These are phyloP conservation scores for Mycena epipterygia DNA, from an alignment of 768 basidiomycete genomes.

Conservation along the genomic window DNA sequence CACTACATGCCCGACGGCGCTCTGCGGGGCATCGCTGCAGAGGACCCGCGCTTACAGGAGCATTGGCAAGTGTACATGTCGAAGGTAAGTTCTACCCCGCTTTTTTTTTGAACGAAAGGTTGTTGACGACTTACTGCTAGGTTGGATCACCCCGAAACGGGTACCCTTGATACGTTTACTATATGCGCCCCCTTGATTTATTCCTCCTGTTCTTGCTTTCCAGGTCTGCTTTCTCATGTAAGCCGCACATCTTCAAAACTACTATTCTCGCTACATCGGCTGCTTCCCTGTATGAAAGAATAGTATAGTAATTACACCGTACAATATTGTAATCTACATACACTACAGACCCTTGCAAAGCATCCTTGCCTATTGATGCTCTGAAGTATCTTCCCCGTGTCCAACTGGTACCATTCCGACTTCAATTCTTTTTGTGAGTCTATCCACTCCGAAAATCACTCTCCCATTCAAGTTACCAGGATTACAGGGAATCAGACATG, in stretches of 20 bases:
- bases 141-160: constrained; percentile 60
- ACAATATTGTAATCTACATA: constrained; percentile 18
- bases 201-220: constrained; percentile 21
- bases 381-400: no score
- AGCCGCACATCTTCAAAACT: neutral
- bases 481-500: no score
- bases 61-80: constrained; percentile 81
- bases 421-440: no score
- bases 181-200: neutral
- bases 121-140: constrained; percentile 41
- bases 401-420: no score
- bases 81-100: constrained; percentile 55
- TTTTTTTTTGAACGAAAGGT: neutral
- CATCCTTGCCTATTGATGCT: no score
- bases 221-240: constrained; percentile 2
- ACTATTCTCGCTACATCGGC: neutral
- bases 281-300: constrained; percentile 17
- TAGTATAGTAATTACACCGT: constrained; percentile 26
- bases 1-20: constrained; percentile 64
- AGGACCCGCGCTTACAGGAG: constrained; percentile 71
- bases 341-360: constrained; percentile 67
- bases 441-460: no score
- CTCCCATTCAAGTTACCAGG: no score
- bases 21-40: constrained; percentile 62
- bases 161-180: constrained; percentile 52